These are phyloP conservation scores for Agaricales sp. DNA, from an alignment of 1,284 basidiomycete species.

Conservation along the genomic window DNA sequence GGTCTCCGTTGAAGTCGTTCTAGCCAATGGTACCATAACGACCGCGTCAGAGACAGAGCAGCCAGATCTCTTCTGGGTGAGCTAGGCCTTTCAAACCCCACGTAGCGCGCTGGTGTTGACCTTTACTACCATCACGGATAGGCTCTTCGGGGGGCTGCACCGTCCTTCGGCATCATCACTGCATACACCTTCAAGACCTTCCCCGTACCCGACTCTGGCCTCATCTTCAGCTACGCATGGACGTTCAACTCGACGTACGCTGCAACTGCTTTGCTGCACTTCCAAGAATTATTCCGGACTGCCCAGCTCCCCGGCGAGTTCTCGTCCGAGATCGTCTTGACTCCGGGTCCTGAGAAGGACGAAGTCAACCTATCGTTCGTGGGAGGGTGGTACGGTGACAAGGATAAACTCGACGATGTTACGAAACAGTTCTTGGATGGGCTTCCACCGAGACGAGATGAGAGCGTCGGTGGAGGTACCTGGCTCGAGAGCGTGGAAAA, in stretches of 20 bases:
- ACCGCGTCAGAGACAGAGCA: conserved; percentile 26
- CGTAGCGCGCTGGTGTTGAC: too few species aligned
- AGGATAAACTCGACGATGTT: background rate
- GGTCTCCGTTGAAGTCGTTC: conserved; percentile 21
- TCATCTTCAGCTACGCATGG: background rate
- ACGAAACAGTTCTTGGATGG: background rate
- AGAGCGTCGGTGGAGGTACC: background rate
- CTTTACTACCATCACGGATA: too few species aligned
- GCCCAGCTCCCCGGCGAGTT: background rate
- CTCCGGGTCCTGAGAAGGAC: background rate
- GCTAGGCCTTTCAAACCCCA: too few species aligned
- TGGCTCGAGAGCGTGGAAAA: background rate
- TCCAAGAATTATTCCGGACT: background rate
- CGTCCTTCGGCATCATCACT: background rate
- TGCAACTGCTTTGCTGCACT: background rate
- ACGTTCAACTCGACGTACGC: background rate
- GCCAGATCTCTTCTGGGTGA: conserved; percentile 36
- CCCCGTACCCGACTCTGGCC: background rate
- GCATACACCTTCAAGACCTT: background rate
- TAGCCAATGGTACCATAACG: conserved; percentile 31
- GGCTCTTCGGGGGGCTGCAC: background rate
- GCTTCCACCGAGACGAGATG: background rate
- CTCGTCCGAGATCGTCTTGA: background rate
- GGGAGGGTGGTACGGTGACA: background rate
- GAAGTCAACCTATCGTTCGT: background rate